Base-by-base conservation (phyloP, 345 rosid genomes). In the Punica granatum region DNA sequence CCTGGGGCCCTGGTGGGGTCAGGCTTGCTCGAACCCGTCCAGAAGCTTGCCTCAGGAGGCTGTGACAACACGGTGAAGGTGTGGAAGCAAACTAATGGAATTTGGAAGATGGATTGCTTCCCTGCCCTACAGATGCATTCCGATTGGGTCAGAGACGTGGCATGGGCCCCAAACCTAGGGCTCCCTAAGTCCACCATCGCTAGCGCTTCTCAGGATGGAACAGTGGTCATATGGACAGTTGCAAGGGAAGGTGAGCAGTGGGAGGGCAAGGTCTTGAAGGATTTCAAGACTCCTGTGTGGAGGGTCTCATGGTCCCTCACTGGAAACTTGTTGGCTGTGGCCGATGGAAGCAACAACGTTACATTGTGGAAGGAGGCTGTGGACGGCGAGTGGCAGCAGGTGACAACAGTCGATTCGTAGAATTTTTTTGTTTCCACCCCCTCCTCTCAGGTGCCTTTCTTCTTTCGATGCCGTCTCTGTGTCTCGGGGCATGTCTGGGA, bases 111-210 rank as follows among this genome's bases (percentile, higher is more conserved):
- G 84, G 90, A 86, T 61, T 83, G 88, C 72, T 76, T 70, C 74
- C 90, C 88, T 23, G 81, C 90, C 35, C 84, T 83, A 33, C 80
- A 78, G 67, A 86, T 72, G 81, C 90, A 86, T 72, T 78, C 76
- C 10, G 88, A 86, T 35, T 81, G 90, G 90, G 88, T 86, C 2
- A 75, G 86, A n/a, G 90, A 83, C 43, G 90, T 86, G 67, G 88
- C 88, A 0, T 86, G 90, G 90, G 90, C 90, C 61, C 90, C 90
- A 2, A 86, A 81, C 77, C 72, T 86, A 75, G 90, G 90, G 49
- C 85, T 85, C 30, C 84, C 83, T 1, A 86, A 86, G 66, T 83
- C 88, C 39, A 86, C 88, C 41, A 80, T 86, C 62, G 90, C 88
- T 0, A 86, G 90, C 44, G 84, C 82, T 8, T 86, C 90, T 28